Conservation (phyloP, 768 basidiomycete genomes). For the Hydnomerulius pinastri region DNA sequence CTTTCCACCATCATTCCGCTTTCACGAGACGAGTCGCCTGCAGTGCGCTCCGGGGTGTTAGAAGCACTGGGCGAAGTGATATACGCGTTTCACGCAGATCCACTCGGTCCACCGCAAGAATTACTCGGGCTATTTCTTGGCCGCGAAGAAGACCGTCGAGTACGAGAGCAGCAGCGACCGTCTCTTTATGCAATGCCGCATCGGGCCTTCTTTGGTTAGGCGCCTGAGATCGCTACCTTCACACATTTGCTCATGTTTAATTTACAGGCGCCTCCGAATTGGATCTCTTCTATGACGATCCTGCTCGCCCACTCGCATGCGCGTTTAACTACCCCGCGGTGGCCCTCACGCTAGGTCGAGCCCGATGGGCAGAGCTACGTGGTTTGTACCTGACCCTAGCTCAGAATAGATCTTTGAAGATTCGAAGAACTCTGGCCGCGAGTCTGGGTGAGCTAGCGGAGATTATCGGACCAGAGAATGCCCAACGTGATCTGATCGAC, state of each 20-base stretch:
- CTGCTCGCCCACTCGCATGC: slow-evolving; percentile 73
- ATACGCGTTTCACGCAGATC: slow-evolving; percentile 71
- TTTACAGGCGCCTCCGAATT: slow-evolving; percentile 28
- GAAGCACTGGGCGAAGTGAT: slow-evolving; percentile 91
- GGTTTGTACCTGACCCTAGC: slow-evolving; percentile 68
- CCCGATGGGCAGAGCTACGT: slow-evolving; percentile 75
- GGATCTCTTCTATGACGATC: slow-evolving; percentile 59
- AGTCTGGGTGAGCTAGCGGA: slow-evolving; percentile 87
- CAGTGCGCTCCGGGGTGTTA: slow-evolving; percentile 77
- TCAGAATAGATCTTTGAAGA: slow-evolving; percentile 57
- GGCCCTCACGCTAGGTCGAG: slow-evolving; percentile 73
- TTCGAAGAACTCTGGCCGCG: slow-evolving; percentile 81
- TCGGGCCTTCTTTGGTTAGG: slow-evolving; percentile 20
- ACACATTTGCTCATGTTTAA: slow-evolving; percentile 6
- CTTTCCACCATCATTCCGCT: slow-evolving; percentile 65
- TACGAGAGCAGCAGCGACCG: slow-evolving; percentile 41
- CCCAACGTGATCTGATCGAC: slow-evolving; percentile 65
- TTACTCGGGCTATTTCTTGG: slow-evolving; percentile 80
- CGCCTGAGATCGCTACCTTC: neutral
- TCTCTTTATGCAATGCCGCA: slow-evolving; percentile 6
- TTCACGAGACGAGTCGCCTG: slow-evolving; percentile 58
- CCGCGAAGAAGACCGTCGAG: slow-evolving; percentile 41
- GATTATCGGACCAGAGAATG: slow-evolving; percentile 73
- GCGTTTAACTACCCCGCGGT: slow-evolving; percentile 95
- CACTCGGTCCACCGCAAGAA: slow-evolving; percentile 67